Base-by-base conservation (phyloP, 2,329 filamentous ascomycete genomes). In the Fusarium pininemorale region DNA sequence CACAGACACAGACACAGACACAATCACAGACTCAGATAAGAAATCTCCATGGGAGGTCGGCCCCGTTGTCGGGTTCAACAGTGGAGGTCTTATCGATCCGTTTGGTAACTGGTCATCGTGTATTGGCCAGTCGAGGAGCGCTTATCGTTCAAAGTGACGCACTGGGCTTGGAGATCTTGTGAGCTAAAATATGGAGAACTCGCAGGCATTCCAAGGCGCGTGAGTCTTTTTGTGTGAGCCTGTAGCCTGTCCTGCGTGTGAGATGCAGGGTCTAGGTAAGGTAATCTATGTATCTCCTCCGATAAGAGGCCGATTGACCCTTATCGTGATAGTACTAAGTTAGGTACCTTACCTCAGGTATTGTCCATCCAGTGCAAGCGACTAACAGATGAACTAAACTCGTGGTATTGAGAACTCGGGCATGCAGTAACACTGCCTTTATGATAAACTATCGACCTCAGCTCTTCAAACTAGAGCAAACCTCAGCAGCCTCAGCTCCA, bases 121-220 rank as follows among this genome's bases (percentile, higher is more conserved):
- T 60, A 78, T 78, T 78, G 76, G 76, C 73, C 67, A 70, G 60
- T 55, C 38, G 32, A 54, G n/a, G 53, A 66, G 56, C 53, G 69
- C 76, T 78, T 78, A 78, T 78, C 74, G 59, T 59, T 20, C 42
- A 51, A 50, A 44, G 70, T 78, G 73, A 78, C 73, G 74, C 67
- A 78, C 64, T 70, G 63, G 67, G 63, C 60, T 69, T 63, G 55
- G 47, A 61, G 69, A 77, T 78, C 72, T 66, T 77, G 67, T 77
- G 75, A 78, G 72, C 73, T 77, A 69, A 75, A 75, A 74, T 75
- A 68, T 70, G 75, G 75, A 70, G 71, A 70, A 62, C 53, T 32
- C 32, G 35, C 50, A 32, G 42, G 48, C 37, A 44, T 72, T 65
- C 42, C 53, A 67, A 72, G 57, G 51, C 63, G 63, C 69, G 62